Percentiles rank a stretch among this genome's conserved stretches.
Conservation (phyloP, 441 rosid genomes). For the Omphalea diandra region DNA sequence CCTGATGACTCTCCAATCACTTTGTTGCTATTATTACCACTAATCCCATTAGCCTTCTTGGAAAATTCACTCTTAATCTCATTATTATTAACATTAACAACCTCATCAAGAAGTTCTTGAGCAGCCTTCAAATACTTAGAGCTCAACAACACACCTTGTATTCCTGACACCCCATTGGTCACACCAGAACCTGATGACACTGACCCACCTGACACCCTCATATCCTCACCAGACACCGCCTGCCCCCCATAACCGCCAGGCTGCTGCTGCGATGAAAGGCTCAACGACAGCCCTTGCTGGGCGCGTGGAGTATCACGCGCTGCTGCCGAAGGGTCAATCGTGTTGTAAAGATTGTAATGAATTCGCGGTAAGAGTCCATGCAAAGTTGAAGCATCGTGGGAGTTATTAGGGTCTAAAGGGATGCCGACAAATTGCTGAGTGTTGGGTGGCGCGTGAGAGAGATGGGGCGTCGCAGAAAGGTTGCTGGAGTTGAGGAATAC, state of each 20-base stretch:
- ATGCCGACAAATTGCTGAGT: constrained; percentile 83
- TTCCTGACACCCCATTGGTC: constrained; percentile 63
- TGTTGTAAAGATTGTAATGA: constrained; percentile 72
- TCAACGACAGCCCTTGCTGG: constrained; percentile 77
- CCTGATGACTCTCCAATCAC: constrained; percentile 50
- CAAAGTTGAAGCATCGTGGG: constrained; percentile 53
- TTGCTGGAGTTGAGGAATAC: constrained; percentile 55
- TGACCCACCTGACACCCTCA: constrained; percentile 54
- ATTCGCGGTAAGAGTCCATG: constrained; percentile 72
- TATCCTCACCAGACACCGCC: constrained; percentile 48
- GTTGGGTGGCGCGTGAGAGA: constrained; percentile 50
- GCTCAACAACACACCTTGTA: constrained; percentile 65
- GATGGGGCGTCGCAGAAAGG: constrained; percentile 28
- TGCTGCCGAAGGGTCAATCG: constrained; percentile 41
- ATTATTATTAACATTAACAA: constrained; percentile 67
- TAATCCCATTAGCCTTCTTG: constrained; percentile 38
- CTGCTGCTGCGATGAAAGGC: constrained; percentile 83
- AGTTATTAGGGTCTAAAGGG: constrained; percentile 63
- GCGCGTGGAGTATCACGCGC: constrained; percentile 78
- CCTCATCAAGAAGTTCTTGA: constrained; percentile 93
- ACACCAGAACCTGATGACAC: constrained; percentile 73
- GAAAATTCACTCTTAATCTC: constrained; percentile 45
- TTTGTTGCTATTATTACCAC: constrained; percentile 32
- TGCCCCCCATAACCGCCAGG: constrained; percentile 56
- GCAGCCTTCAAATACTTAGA: constrained; percentile 92